phyloP scores from a whole-genome alignment of 371 early-diverging fungal species.

The Syncephalastrum contaminatum region DNA sequence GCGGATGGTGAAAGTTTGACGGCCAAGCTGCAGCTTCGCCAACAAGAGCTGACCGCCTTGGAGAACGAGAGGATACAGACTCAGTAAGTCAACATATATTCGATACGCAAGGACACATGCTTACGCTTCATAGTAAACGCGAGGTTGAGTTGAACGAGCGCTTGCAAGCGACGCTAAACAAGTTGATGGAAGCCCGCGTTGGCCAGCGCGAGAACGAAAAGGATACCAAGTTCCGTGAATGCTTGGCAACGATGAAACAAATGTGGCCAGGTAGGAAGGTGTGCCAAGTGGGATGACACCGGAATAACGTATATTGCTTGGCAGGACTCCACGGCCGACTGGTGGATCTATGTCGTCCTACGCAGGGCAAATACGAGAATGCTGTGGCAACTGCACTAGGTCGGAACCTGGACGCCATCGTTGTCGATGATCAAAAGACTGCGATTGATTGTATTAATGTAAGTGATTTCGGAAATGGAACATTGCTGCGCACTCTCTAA shows the following conservation, averaged over 20 bases:
- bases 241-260: constrained; percentile 78
- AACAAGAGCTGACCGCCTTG: constrained; percentile 34
- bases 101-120: not conserved
- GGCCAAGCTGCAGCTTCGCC: constrained; percentile 30
- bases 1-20: constrained; percentile 21
- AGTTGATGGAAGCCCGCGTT: constrained; percentile 78
- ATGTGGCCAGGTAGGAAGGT: constrained; percentile 64
- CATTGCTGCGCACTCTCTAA: not conserved
- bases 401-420: constrained; percentile 77
- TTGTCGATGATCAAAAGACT: constrained; percentile 75
- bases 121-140: constrained; percentile 14
- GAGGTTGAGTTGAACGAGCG: constrained; percentile 85
- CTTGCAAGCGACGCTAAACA: constrained; percentile 68
- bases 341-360: constrained; percentile 89
- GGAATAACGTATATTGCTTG: not conserved
- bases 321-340: constrained; percentile 91
- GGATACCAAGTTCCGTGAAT: constrained; percentile 72
- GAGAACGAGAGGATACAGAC: constrained; percentile 45
- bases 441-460: constrained; percentile 81
- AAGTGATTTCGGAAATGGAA: not conserved
- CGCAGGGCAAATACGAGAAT: constrained; percentile 88
- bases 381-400: constrained; percentile 82
- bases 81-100: constrained; percentile 18
- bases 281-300: no score
- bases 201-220: constrained; percentile 84